Conservation (phyloP, 768 basidiomycete genomes). For the Tricholoma saponaceum region DNA sequence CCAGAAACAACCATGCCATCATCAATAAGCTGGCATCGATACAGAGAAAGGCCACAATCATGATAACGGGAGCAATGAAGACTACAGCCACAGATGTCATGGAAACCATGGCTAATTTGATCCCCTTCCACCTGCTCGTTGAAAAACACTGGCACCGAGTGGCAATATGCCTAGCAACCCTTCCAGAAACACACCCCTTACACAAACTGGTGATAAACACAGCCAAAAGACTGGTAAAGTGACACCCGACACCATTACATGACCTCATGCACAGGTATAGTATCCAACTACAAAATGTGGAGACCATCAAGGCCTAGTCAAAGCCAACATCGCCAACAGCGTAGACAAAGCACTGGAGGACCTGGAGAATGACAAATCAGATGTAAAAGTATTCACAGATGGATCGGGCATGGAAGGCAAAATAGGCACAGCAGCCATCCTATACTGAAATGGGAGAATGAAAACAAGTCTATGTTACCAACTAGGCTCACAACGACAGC, state of each 20-base stretch:
- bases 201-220: background rate
- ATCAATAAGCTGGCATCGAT: slow-evolving; percentile 10
- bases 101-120: slow-evolving; percentile 13
- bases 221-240: background rate
- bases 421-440: too few relatives aligned
- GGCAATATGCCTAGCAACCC: background rate
- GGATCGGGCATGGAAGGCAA: too few relatives aligned
- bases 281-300: too few relatives aligned
- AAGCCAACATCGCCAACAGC: too few relatives aligned
- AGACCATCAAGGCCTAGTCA: too few relatives aligned
- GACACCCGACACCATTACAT: background rate
- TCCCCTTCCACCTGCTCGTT: background rate
- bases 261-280: too few relatives aligned
- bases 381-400: too few relatives aligned
- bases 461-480: background rate
- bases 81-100: slow-evolving; percentile 15
- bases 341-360: too few relatives aligned
- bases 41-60: slow-evolving; percentile 15
- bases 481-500: slow-evolving; percentile 8
- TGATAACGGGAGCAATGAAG: slow-evolving; percentile 19
- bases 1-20: slow-evolving; percentile 4
- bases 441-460: background rate
- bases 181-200: background rate
- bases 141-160: background rate
- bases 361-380: too few relatives aligned